Conservation (phyloP, 768 basidiomycete genomes). For the Austroboletus eburneus region DNA sequence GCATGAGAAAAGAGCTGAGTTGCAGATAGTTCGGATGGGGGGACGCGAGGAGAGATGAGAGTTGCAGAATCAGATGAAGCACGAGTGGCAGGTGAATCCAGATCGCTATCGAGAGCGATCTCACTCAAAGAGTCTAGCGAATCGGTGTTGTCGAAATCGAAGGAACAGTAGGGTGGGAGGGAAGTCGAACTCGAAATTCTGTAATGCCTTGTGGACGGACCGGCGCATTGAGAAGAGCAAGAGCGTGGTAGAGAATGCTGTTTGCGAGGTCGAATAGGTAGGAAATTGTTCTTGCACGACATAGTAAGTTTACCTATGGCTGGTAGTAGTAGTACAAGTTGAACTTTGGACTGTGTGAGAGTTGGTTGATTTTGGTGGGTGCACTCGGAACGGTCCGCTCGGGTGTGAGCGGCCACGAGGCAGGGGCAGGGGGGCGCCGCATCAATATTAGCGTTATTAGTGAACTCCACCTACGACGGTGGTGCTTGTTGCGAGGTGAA, state of each 20-base stretch:
- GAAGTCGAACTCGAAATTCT: constrained; percentile 14
- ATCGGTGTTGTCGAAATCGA: constrained; percentile 1
- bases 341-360: constrained; percentile 13
- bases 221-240: constrained; percentile 1
- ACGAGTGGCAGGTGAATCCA: constrained; percentile 16
- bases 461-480: no score
- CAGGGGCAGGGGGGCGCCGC: not conserved
- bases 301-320: constrained; percentile 9
- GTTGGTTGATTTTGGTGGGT: constrained; percentile 23
- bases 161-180: not conserved
- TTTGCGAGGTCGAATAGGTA: constrained; percentile 6
- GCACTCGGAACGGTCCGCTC: constrained; percentile 4
- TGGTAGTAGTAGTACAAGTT: constrained; percentile 26
- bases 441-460: no score
- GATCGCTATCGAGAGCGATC: constrained; percentile 10
- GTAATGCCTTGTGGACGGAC: constrained; percentile 4
- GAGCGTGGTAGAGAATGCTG: not conserved
- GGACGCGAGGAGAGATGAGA: constrained; percentile 14
- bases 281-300: constrained; percentile 14
- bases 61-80: constrained; percentile 24
- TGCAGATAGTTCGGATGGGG: constrained; percentile 3
- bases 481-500: no score
- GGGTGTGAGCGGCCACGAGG: constrained; percentile 14
- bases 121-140: constrained; percentile 10
- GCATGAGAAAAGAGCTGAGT: constrained; percentile 4